Conservation (phyloP, 257 asterid genomes). For the Salvia splendens region DNA sequence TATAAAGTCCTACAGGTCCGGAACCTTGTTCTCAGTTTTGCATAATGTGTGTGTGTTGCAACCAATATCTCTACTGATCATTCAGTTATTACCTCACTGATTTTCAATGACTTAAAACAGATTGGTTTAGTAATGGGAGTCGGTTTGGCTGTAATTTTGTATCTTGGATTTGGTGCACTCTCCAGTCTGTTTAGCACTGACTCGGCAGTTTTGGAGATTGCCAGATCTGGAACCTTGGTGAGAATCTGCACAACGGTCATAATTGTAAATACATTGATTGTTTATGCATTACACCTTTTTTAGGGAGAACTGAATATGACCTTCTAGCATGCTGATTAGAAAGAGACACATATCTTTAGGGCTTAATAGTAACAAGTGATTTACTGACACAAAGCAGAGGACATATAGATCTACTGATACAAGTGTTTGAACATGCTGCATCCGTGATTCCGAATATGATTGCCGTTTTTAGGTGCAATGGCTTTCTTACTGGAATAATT, state of each 20-base stretch:
- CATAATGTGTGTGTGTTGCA: neutral
- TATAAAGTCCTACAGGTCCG: conserved; percentile 80
- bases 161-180: conserved; percentile 62
- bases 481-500: too few relatives aligned
- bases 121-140: conserved; percentile 67
- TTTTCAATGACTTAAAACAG: conserved; percentile 40
- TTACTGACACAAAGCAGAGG: neutral
- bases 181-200: conserved; percentile 80
- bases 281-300: conserved; percentile 1
- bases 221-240: conserved; percentile 88
- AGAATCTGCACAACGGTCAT: conserved; percentile 32
- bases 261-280: conserved; percentile 8
- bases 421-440: conserved; percentile 14
- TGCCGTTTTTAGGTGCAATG: too few relatives aligned
- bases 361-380: conserved; percentile 1
- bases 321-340: neutral
- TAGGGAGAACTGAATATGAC: neutral
- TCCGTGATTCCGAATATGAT: too few relatives aligned
- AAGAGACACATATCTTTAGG: neutral
- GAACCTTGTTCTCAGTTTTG: conserved; percentile 21
- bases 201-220: conserved; percentile 67
- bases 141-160: conserved; percentile 60
- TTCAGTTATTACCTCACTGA: conserved; percentile 12
- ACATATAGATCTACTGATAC: neutral
- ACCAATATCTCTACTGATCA: conserved; percentile 6